These are phyloP conservation scores for Globisporangium perplexum DNA, from an alignment of 352 stramenopile genomes.

Conservation along the genomic window DNA sequence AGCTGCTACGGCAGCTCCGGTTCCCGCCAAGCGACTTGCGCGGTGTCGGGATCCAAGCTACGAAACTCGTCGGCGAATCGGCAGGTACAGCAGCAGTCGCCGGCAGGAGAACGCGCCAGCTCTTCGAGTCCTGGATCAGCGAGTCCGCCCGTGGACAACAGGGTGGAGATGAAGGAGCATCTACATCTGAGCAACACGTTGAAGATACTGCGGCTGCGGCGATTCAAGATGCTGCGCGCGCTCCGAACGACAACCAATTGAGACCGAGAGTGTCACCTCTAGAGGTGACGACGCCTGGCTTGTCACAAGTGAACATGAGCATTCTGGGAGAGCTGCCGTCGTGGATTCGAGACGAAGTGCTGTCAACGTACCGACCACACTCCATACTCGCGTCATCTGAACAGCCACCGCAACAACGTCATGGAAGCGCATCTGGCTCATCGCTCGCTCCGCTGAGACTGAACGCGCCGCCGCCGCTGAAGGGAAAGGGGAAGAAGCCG, in stretches of 20 bases:
- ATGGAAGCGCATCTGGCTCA: not conserved
- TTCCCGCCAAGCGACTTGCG: slow-evolving; percentile 58
- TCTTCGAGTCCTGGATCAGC: slow-evolving; percentile 52
- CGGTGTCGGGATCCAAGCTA: slow-evolving; percentile 73
- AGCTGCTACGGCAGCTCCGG: slow-evolving; percentile 54
- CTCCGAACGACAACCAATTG: slow-evolving; percentile 3
- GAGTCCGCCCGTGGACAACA: slow-evolving; percentile 14
- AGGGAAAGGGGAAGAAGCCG: slow-evolving; percentile 25
- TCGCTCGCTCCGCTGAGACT: not conserved
- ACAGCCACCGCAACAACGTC: not conserved
- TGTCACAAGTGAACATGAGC: slow-evolving; percentile 63
- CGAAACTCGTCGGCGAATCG: slow-evolving; percentile 38
- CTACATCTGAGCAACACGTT: not conserved
- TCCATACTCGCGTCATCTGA: not conserved
- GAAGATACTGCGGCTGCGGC: not conserved
- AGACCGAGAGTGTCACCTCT: slow-evolving; percentile 6
- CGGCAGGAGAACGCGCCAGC: slow-evolving; percentile 18
- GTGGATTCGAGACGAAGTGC: slow-evolving; percentile 50
- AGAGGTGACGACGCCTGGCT: slow-evolving; percentile 2
- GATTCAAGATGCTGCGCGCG: slow-evolving; percentile 8
- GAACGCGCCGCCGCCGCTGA: not conserved
- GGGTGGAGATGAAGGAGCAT: not conserved
- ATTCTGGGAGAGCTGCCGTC: slow-evolving; percentile 57
- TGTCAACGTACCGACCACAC: slow-evolving; percentile 23
- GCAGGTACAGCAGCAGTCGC: slow-evolving; percentile 3